Conservation (phyloP, 2,329 filamentous ascomycete species). For the Fusarium sp. region DNA sequence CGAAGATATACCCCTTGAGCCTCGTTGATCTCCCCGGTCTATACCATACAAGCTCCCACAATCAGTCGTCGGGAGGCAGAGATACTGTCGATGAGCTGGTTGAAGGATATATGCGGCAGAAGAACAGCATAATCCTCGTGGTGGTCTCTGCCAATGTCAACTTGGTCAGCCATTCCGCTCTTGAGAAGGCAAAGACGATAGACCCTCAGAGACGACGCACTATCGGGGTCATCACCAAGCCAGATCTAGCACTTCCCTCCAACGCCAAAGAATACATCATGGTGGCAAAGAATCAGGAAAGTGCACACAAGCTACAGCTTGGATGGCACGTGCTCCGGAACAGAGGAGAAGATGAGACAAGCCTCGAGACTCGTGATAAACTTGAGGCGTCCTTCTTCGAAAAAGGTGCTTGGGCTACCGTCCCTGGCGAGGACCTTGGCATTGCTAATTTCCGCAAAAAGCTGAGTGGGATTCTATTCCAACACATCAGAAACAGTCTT, state of each 20-base stretch:
- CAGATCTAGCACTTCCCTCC: conserved; percentile 56
- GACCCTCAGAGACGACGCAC: conserved; percentile 61
- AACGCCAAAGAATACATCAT: conserved; percentile 56
- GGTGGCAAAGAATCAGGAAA: conserved; percentile 51
- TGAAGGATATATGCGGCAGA: conserved; percentile 65
- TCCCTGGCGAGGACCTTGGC: conserved; percentile 10
- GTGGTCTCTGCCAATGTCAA: conserved; percentile 63
- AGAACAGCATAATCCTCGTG: conserved; percentile 69
- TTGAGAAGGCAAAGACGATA: conserved; percentile 56
- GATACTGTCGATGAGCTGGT: conserved; percentile 54
- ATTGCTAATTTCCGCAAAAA: not conserved
- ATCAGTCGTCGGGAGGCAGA: conserved; percentile 49
- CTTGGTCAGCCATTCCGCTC: conserved; percentile 63
- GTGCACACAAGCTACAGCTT: conserved; percentile 50
- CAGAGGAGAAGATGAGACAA: conserved; percentile 50
- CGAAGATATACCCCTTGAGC: conserved; percentile 59
- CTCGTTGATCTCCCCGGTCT: conserved; percentile 67
- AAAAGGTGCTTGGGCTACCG: conserved; percentile 43
- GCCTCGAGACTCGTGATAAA: conserved; percentile 46
- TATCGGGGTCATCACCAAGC: conserved; percentile 68
- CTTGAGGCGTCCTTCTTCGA: conserved; percentile 51
- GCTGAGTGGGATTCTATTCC: not conserved
- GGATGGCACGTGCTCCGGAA: conserved; percentile 69
- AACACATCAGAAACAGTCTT: not conserved
- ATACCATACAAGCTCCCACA: conserved; percentile 49